phyloP scores from a whole-genome alignment of 108 stramenopile genomes.

The Conticribra guillardii region DNA sequence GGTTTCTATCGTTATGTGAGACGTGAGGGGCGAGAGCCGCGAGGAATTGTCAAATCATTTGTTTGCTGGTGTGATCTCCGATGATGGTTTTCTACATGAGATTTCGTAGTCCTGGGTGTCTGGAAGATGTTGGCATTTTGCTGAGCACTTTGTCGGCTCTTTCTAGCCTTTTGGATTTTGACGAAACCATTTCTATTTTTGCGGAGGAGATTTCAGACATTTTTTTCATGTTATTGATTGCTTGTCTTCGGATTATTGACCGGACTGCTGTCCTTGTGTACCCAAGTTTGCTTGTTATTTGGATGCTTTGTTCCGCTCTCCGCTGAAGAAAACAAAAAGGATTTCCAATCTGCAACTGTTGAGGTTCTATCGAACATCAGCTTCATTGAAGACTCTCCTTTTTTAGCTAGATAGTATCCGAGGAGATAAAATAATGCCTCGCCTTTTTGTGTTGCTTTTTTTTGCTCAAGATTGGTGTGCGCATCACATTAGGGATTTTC shows the following conservation, averaged over 20 bases:
- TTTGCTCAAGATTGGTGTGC: not conserved
- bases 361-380: not conserved
- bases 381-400: constrained; percentile 42
- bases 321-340: constrained; percentile 46
- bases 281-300: not conserved
- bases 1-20: not conserved
- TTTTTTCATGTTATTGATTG: not conserved
- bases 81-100: constrained; percentile 1
- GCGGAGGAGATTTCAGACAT: not conserved
- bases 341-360: constrained; percentile 29
- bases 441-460: not conserved
- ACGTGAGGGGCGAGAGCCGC: not conserved
- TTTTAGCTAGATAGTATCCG: constrained; percentile 60
- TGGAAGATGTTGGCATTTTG: not conserved
- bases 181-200: not conserved
- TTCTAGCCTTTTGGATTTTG: not conserved
- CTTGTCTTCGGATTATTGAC: not conserved
- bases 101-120: not conserved
- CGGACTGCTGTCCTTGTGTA: not conserved
- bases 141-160: not conserved
- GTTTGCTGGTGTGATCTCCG: not conserved
- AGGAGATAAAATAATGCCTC: constrained; percentile 16
- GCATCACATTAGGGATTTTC: not conserved
- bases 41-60: not conserved
- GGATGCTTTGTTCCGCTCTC: constrained; percentile 2